Percentiles rank a stretch among this genome's conserved stretches.
Evolutionary conservation across 2,329 filamentous ascomycete species (phyloP).

Genomic region (Xylariaceae sp.): DNA sequence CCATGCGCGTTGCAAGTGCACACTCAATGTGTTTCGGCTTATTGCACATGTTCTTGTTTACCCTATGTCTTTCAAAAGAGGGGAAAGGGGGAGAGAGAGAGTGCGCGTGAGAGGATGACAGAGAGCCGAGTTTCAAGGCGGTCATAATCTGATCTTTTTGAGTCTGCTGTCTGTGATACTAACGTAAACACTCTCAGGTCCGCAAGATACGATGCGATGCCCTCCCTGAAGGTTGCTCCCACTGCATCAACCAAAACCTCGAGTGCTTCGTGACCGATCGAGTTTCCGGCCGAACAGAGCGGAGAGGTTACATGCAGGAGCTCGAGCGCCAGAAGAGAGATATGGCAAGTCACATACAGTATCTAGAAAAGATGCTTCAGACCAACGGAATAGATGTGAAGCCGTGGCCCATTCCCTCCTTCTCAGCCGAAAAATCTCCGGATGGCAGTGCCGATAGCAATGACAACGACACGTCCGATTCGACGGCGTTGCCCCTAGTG

Average conservation of each 20-base stretch:
- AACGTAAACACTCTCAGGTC: slow-evolving; percentile 41
- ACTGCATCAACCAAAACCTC: slow-evolving; percentile 70
- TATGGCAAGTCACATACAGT: slow-evolving; percentile 62
- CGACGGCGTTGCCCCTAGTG: slow-evolving; percentile 25
- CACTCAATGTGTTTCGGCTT: slow-evolving; percentile 3
- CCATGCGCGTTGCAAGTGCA: slow-evolving; percentile 15
- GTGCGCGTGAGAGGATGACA: background rate
- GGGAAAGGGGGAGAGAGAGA: too few species aligned
- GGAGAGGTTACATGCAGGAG: slow-evolving; percentile 72
- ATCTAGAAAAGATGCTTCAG: slow-evolving; percentile 63
- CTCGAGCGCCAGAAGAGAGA: slow-evolving; percentile 68
- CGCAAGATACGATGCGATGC: slow-evolving; percentile 87
- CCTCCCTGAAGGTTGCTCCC: slow-evolving; percentile 73
- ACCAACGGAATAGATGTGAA: slow-evolving; percentile 59
- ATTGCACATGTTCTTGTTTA: slow-evolving; percentile 8
- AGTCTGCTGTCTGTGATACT: slow-evolving; percentile 13
- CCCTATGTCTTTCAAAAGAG: background rate
- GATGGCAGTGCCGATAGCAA: slow-evolving; percentile 28
- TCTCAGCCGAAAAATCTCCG: slow-evolving; percentile 28
- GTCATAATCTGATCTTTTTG: background rate
- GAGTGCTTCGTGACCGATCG: slow-evolving; percentile 83
- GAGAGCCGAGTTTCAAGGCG: background rate
- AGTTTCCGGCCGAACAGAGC: slow-evolving; percentile 75
- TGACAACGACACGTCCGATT: slow-evolving; percentile 21
- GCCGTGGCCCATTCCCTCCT: slow-evolving; percentile 41